Base-by-base conservation (phyloP, 2,329 filamentous ascomycete species). In the Talaromyces funiculosus region DNA sequence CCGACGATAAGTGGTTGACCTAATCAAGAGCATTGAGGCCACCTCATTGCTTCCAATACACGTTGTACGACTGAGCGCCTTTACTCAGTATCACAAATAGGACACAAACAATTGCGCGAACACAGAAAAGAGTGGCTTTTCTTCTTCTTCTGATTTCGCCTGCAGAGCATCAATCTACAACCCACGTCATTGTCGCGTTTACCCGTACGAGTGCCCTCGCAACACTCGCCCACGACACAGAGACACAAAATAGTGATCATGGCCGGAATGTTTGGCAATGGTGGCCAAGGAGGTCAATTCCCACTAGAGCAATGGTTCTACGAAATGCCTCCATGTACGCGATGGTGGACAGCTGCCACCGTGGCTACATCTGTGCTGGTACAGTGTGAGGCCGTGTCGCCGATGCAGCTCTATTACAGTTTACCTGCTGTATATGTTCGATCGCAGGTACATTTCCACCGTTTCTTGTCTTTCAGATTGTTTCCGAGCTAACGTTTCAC, bases 241-340 rank as follows among this genome's bases (percentile, higher is more conserved):
- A 31, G 31, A 53, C 18, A 38, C 18, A 18, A 35, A 2, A 20
- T 14, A 14, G 33, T 12, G 51, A 78, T 78, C 42, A 45, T 45
- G 77, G 77, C 75, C 60, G 76, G 73, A 47, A 66, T 79, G 42
- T 78, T 75, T 71, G 77, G 74, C 33, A 77, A 77, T 64, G 77
- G 72, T 53, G 76, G 71, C 14, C 76, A 78, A 60, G 78, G 79
- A 64, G 80, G 81, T 60, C 82, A 84, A 64, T 81, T 96, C 70
- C 94, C 93, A 43, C 83, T 99, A 7, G 94, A 97, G 77, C 89
- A 93, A 67, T 99, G 94, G 94, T 97, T 97, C 77, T 97, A 91
- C 83, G 94, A 99, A 75, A 97, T 97, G 89, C 94, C 94, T 3
- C 86, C 94, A 26, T 96, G 92, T 76, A 99, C 94, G 38, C 83